Conservation (phyloP, 768 basidiomycete species). For the Rubroboletus pulcherrimus region DNA sequence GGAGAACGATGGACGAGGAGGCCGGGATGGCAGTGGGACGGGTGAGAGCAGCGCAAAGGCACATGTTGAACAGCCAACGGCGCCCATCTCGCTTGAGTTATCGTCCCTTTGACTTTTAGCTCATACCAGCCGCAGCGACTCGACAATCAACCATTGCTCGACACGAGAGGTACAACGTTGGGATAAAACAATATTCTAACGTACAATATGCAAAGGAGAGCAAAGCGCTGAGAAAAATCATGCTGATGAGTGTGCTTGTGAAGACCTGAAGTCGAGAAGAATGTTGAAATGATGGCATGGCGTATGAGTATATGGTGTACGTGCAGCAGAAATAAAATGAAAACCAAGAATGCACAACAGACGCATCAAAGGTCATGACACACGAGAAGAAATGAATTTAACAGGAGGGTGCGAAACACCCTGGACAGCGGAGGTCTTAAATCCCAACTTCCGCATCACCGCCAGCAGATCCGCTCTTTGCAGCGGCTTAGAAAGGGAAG, state of each 20-base stretch:
- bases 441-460: slow-evolving; percentile 83
- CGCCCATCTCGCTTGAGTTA: slow-evolving; percentile 24
- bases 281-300: slow-evolving; percentile 27
- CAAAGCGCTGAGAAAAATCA: slow-evolving; percentile 18
- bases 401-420: slow-evolving; percentile 46
- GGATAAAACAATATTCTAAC: slow-evolving; percentile 34
- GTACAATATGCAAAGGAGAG: slow-evolving; percentile 44
- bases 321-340: slow-evolving; percentile 31
- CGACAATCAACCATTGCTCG: not conserved
- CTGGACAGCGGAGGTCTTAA: slow-evolving; percentile 78
- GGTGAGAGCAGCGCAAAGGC: not conserved
- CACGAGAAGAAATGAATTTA: slow-evolving; percentile 46
- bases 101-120: not conserved
- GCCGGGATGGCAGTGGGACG: not conserved
- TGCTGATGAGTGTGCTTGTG: slow-evolving; percentile 31
- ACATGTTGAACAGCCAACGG: slow-evolving; percentile 8
- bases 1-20: not conserved
- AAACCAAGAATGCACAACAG: slow-evolving; percentile 24
- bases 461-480: slow-evolving; percentile 82
- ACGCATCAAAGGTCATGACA: slow-evolving; percentile 23
- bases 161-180: slow-evolving; percentile 12
- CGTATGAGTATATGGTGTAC: slow-evolving; percentile 31
- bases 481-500: slow-evolving; percentile 83
- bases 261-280: slow-evolving; percentile 19
- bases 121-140: not conserved